A percentile compares a stretch with the other conserved stretches of the same genome.
These are phyloP conservation scores for Brasilioporus rufonigricans DNA, from an alignment of 768 basidiomycete genomes.

Conservation along the genomic window DNA sequence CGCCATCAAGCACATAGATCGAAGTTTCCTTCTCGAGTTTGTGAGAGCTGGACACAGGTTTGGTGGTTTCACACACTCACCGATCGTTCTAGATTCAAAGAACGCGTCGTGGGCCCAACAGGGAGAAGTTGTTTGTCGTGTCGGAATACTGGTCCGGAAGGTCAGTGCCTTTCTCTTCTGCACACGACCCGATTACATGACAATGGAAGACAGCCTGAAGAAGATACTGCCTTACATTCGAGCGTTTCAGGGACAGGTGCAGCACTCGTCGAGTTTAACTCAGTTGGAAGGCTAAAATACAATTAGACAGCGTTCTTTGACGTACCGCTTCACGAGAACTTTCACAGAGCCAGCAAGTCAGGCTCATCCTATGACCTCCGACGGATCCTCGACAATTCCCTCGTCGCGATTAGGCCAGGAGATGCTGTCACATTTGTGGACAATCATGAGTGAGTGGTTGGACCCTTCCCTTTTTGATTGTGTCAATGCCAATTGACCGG, in stretches of 20 bases:
- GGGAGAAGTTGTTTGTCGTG: conserved; percentile 56
- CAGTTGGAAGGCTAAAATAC: neutral
- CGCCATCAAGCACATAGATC: conserved; percentile 88
- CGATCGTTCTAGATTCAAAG: conserved; percentile 45
- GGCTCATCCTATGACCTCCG: conserved; percentile 73
- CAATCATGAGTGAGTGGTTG: conserved; percentile 73
- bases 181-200: neutral
- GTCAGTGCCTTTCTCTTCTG: conserved; percentile 37
- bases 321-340: conserved; percentile 84
- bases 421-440: conserved; percentile 91
- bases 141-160: conserved; percentile 84
- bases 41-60: conserved; percentile 38
- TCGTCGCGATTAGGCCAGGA: conserved; percentile 64
- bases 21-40: conserved; percentile 64
- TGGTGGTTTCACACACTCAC: neutral
- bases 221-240: conserved; percentile 56
- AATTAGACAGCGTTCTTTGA: conserved; percentile 79
- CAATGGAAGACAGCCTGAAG: conserved; percentile 38
- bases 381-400: conserved; percentile 63
- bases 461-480: neutral
- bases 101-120: conserved; percentile 43
- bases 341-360: conserved; percentile 70
- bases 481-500: neutral
- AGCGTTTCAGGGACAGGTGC: conserved; percentile 63
- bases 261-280: conserved; percentile 10